Percentiles rank a stretch among this genome's conserved stretches.
These are phyloP conservation scores for Paspalum vaginatum DNA, from an alignment of 176 grass and related monocot species.

Conservation along the genomic window DNA sequence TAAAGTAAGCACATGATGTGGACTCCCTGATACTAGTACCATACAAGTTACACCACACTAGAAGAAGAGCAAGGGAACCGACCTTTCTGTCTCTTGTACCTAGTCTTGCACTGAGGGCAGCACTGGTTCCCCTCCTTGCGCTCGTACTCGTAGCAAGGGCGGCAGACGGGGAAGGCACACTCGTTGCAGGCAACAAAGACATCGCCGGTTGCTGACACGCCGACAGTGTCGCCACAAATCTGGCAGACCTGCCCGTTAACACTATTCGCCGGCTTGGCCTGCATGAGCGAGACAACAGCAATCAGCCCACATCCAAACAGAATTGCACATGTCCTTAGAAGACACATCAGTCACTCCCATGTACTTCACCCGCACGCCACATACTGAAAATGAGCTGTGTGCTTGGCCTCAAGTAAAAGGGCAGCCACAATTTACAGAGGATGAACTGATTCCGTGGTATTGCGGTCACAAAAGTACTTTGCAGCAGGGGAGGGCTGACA, in stretches of 20 bases:
- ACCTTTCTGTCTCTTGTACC: slow-evolving; percentile 99
- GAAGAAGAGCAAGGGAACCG: not conserved
- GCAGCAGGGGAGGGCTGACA: not conserved
- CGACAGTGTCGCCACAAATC: slow-evolving; percentile 89
- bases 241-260: slow-evolving; percentile 80
- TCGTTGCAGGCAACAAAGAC: slow-evolving; percentile 99
- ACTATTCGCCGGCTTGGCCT: slow-evolving; percentile 68
- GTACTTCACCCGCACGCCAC: not conserved
- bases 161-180: slow-evolving; percentile 97
- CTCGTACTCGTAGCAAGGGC: slow-evolving; percentile 98
- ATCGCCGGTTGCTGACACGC: slow-evolving; percentile 69
- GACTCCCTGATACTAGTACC: not conserved
- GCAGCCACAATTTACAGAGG: not conserved
- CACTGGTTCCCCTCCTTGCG: slow-evolving; percentile 94
- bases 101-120: slow-evolving; percentile 99
- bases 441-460: not conserved
- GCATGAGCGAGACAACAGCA: slow-evolving; percentile 39
- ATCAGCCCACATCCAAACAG: slow-evolving; percentile 23
- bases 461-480: not conserved
- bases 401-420: not conserved
- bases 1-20: not conserved
- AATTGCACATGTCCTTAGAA: not conserved
- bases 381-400: not conserved
- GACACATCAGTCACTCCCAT: not conserved
- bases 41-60: not conserved